Base-by-base conservation (phyloP, 108 stramenopile species). In the Cyclotella sp. region DNA sequence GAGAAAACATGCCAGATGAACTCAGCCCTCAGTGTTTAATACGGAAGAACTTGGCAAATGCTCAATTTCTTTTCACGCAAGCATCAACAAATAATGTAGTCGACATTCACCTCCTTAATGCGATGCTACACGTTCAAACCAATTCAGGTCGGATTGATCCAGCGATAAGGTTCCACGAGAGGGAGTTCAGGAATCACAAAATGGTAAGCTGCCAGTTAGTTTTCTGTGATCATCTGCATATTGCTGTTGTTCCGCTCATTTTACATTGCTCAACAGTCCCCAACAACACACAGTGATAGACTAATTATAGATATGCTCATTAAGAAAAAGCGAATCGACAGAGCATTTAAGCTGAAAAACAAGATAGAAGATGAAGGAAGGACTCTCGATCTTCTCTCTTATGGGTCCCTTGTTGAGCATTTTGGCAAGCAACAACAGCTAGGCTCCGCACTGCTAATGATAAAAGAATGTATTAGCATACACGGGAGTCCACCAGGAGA, bases 1-100 rank as follows among this genome's bases (percentile, higher is more conserved):
- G 95, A 46, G 92, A 95, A 65, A 87, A 81, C 28, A 92, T 95
- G 89, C 95, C 95, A 0, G 92, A 95, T 47, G 54, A 67, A 22
- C 60, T 93, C 28, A 73, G 84, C 14, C 75, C 74, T 0, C 83
- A 81, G 27, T 90, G 90, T 75, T 76, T 95, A 14, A 77, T 66
- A 29, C 63, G 65, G 42, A 91, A 85, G 55, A 93, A 92, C 63
- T 70, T 70, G 24, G 66, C 68, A 51, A 89, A 89, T 79, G 89
- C 91, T 11, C 68, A 81, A 3, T 82, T 83, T 76, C 85, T 89
- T 0, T 76, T 90, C 75, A 13, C 66, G 12, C 72, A 90, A 76
- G 95, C 95, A 16, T 68, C 82, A 53, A 85, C 86, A 21, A 87
- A 85, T 21, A 86, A 84, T 30, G 15, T 91, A 0, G 81, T 95